Percentiles rank a stretch among this genome's conserved stretches.
phyloP scores from a whole-genome alignment of 2,329 filamentous ascomycete genomes.

The Cytospora schulzeri region DNA sequence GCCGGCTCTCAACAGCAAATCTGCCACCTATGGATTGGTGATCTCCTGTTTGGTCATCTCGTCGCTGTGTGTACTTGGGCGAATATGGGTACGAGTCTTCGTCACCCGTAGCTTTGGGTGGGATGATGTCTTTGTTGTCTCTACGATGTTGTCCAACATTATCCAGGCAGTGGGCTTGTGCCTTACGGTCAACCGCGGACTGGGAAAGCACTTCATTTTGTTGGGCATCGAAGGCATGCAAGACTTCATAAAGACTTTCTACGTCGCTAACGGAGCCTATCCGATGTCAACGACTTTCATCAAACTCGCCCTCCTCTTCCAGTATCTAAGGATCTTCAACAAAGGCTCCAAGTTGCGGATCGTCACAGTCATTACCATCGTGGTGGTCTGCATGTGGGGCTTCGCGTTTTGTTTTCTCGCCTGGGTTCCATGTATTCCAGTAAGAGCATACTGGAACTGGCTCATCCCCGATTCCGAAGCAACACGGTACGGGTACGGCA shows the following conservation, averaged over 20 bases:
- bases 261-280: conserved; percentile 29
- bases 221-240: conserved; percentile 15
- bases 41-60: conserved; percentile 28
- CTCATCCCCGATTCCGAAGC: conserved; percentile 1
- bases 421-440: conserved; percentile 38
- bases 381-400: conserved; percentile 37
- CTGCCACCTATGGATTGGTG: conserved; percentile 27
- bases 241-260: conserved; percentile 26
- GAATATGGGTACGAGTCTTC: conserved; percentile 28
- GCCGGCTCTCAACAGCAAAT: conserved; percentile 25
- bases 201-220: conserved; percentile 22
- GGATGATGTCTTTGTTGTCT: conserved; percentile 30
- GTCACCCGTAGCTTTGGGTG: conserved; percentile 26
- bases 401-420: conserved; percentile 36
- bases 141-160: conserved; percentile 24
- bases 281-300: conserved; percentile 30
- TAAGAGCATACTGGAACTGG: conserved; percentile 38
- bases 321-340: conserved; percentile 30
- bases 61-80: conserved; percentile 27
- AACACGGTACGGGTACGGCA: conserved; percentile 37
- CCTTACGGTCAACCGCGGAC: conserved; percentile 3
- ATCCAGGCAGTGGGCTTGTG: conserved; percentile 5
- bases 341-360: conserved; percentile 20
- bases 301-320: conserved; percentile 30
- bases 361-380: conserved; percentile 31